Conservation (phyloP, 495 filamentous ascomycete genomes). For the Penicillium odoratum region DNA sequence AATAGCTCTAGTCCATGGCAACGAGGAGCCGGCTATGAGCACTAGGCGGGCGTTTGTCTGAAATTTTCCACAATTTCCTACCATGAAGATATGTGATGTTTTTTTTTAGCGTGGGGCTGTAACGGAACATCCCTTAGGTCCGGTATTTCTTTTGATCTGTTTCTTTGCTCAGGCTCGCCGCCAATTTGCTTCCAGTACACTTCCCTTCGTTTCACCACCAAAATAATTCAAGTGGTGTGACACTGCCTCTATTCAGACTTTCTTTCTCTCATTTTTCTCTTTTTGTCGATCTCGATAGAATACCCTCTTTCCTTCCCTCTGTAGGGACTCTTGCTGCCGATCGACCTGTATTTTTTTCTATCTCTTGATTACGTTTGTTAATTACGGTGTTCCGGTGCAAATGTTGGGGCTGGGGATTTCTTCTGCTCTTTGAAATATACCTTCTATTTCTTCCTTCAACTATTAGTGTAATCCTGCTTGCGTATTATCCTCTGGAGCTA, state of each 20-base stretch:
- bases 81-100: conserved; percentile 48
- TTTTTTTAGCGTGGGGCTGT: conserved; percentile 38
- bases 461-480: too few species aligned
- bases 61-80: conserved; percentile 25
- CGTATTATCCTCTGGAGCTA: too few species aligned
- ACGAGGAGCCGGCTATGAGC: conserved; percentile 65
- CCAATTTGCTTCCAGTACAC: background rate
- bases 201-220: background rate
- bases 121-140: conserved; percentile 24
- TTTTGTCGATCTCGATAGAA: conserved; percentile 16
- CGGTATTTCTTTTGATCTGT: conserved; percentile 15
- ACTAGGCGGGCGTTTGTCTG: conserved; percentile 35
- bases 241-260: conserved; percentile 20
- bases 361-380: conserved; percentile 18
- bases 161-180: background rate
- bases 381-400: conserved; percentile 39
- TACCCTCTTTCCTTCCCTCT: conserved; percentile 4
- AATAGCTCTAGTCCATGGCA: conserved; percentile 67
- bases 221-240: background rate
- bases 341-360: conserved; percentile 26
- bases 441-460: conserved; percentile 8
- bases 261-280: conserved; percentile 7
- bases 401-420: conserved; percentile 34
- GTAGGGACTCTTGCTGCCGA: background rate
- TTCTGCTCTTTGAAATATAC: conserved; percentile 26